These are phyloP conservation scores for Ceratocystis colombiana DNA, from an alignment of 2,329 filamentous ascomycete species.

Conservation along the genomic window DNA sequence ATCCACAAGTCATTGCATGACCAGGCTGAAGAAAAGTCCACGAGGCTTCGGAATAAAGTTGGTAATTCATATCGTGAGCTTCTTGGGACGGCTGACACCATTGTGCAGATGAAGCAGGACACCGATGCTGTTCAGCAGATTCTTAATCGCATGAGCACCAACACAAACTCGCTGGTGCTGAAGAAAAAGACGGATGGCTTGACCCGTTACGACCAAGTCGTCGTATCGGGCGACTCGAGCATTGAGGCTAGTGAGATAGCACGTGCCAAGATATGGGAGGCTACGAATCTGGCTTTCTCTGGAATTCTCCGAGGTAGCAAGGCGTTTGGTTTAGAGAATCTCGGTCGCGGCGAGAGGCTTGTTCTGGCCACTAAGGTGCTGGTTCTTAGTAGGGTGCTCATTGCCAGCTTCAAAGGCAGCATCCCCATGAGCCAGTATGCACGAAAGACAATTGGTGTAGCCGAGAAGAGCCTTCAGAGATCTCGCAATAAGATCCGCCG, in stretches of 20 bases:
- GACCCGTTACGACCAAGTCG: constrained; percentile 36
- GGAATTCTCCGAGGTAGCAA: constrained; percentile 40
- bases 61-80: constrained; percentile 72
- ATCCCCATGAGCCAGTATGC: constrained; percentile 31
- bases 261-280: constrained; percentile 42
- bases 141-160: constrained; percentile 60
- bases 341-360: constrained; percentile 41
- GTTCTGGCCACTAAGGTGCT: constrained; percentile 59
- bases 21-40: constrained; percentile 52
- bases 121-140: constrained; percentile 64
- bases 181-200: constrained; percentile 55
- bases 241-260: constrained; percentile 33
- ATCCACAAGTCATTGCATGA: constrained; percentile 51
- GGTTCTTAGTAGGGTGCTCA: constrained; percentile 63
- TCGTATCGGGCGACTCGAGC: constrained; percentile 28
- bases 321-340: constrained; percentile 27
- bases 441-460: constrained; percentile 42
- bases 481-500: constrained; percentile 54
- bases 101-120: constrained; percentile 74
- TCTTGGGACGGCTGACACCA: constrained; percentile 84
- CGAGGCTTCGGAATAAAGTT: constrained; percentile 53
- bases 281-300: constrained; percentile 42
- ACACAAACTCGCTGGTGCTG: constrained; percentile 64
- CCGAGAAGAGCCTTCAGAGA: constrained; percentile 53
- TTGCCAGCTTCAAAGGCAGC: constrained; percentile 57